Conservation (phyloP, 2,329 filamentous ascomycete species). For the Fusarium brachygibbosum region DNA sequence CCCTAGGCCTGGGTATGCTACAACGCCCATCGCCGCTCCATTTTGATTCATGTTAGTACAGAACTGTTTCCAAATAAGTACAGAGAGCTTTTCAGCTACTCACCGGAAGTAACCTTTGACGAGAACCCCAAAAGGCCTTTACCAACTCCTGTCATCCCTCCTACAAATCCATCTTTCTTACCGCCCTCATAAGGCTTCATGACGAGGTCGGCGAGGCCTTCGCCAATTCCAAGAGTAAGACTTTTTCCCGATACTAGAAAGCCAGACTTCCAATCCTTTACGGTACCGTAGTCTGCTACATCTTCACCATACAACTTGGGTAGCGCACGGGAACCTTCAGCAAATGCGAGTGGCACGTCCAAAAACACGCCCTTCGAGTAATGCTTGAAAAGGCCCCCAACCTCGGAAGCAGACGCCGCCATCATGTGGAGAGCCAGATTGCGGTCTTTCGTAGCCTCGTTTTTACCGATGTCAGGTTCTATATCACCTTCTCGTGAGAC, state of each 20-base stretch:
- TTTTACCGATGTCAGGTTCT: too few species aligned
- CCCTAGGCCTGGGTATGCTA: slow-evolving; percentile 13
- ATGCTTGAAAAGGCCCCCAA: too few species aligned
- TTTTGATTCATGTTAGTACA: too few species aligned
- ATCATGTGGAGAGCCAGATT: too few species aligned
- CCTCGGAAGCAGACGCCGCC: too few species aligned
- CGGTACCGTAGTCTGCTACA: background rate
- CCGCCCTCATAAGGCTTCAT: background rate
- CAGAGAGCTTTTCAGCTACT: too few species aligned
- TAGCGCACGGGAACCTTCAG: background rate
- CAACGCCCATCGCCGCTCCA: slow-evolving; percentile 8
- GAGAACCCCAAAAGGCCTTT: too few species aligned
- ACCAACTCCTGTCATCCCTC: background rate
- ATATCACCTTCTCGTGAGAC: too few species aligned
- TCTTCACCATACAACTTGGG: background rate
- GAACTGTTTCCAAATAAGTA: too few species aligned
- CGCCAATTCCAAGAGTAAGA: background rate
- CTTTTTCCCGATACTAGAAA: background rate
- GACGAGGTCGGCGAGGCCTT: background rate
- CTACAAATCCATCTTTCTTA: background rate
- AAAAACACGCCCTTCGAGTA: slow-evolving; percentile 16
- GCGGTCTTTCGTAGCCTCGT: too few species aligned
- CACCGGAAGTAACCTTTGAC: too few species aligned
- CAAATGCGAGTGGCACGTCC: slow-evolving; percentile 8
- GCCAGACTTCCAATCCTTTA: background rate